Conservation (phyloP, 2,329 filamentous ascomycete genomes). For the Arachnomyces sp. region DNA sequence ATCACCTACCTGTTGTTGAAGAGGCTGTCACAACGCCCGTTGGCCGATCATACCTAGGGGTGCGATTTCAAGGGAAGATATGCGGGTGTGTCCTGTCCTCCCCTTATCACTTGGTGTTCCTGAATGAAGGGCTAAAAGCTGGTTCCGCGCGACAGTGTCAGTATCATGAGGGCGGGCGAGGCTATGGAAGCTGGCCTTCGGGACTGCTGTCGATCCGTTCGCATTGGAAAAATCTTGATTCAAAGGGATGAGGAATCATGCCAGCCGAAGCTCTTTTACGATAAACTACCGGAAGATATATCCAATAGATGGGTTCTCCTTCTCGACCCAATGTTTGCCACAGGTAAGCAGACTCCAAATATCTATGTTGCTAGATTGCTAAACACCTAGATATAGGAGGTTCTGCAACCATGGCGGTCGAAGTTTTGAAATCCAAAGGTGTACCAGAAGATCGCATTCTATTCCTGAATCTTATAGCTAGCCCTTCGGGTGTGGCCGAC, state of each 20-base stretch:
- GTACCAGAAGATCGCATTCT: conserved; percentile 93
- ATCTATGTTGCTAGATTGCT: not conserved
- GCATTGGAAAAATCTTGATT: conserved; percentile 97
- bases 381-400: conserved; percentile 53
- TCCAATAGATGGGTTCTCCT: conserved; percentile 85
- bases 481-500: conserved; percentile 80
- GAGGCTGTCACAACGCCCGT: conserved; percentile 87
- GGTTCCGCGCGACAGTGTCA: too few relatives aligned
- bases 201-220: conserved; percentile 94
- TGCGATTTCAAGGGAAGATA: conserved; percentile 96
- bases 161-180: conserved; percentile 96
- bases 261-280: conserved; percentile 89
- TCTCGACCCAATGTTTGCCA: conserved; percentile 98
- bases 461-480: conserved; percentile 96
- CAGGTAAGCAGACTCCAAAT: conserved; percentile 50
- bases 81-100: too few relatives aligned
- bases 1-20: conserved; percentile 86
- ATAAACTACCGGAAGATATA: conserved; percentile 94
- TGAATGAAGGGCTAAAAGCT: too few relatives aligned
- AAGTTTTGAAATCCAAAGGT: conserved; percentile 80
- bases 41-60: conserved; percentile 77
- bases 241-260: conserved; percentile 94
- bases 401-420: conserved; percentile 93
- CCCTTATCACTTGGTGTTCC: too few relatives aligned
- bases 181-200: conserved; percentile 96